phyloP scores from a whole-genome alignment of 2,329 filamentous ascomycete species.

The Fusarium guadeloupense region DNA sequence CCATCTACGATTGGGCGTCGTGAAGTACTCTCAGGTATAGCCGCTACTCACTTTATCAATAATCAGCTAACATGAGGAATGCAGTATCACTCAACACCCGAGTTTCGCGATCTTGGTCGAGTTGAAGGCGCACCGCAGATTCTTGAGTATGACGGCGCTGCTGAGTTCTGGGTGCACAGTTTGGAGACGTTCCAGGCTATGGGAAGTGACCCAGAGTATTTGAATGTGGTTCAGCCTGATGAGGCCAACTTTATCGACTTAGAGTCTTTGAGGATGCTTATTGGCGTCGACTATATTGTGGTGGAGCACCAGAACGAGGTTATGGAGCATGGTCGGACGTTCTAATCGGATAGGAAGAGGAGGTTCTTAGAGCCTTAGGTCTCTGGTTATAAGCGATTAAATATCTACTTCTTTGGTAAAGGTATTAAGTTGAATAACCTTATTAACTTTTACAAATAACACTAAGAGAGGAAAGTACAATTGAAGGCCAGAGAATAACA shows the following conservation, averaged over 20 bases:
- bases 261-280: background rate
- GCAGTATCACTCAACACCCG: background rate
- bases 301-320: background rate
- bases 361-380: too few species aligned
- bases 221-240: background rate
- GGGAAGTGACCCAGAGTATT: background rate
- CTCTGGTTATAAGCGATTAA: too few species aligned
- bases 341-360: slow-evolving; percentile 40
- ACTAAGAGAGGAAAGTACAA: too few species aligned
- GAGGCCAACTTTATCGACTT: background rate
- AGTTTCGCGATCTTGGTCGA: background rate
- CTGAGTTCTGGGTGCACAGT: slow-evolving; percentile 26
- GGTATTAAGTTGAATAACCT: too few species aligned
- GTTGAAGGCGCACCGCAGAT: slow-evolving; percentile 12
- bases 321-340: background rate
- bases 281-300: background rate
- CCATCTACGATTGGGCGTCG: background rate
- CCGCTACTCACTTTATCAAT: background rate
- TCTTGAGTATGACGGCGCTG: slow-evolving; percentile 29
- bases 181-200: slow-evolving; percentile 16
- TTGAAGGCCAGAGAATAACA: too few species aligned
- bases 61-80: background rate
- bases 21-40: background rate
- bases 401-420: too few species aligned
- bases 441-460: too few species aligned